phyloP scores from a whole-genome alignment of 192 early-diverging fungal genomes.

The Coemansia asiatica region DNA sequence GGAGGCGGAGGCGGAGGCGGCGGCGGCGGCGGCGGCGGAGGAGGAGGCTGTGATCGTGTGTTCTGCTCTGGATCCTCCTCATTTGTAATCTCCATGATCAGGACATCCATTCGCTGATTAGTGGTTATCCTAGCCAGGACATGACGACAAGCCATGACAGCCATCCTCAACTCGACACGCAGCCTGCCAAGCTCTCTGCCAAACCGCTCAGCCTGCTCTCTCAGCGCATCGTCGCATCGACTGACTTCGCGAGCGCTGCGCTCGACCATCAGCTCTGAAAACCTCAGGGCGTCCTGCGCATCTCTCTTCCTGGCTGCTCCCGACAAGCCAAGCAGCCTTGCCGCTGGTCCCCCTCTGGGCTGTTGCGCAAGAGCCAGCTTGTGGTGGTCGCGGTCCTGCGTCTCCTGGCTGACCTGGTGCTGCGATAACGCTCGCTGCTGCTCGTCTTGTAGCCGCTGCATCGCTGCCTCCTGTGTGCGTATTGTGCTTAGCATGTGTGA shows the following conservation, averaged over 20 bases:
- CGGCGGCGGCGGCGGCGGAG: not conserved
- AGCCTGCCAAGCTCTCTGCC: not conserved
- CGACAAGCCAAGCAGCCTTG: not conserved
- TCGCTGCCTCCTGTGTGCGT: not conserved
- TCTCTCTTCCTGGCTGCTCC: not conserved
- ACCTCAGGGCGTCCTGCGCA: constrained; percentile 1
- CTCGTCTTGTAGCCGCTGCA: not conserved
- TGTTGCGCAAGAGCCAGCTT: not conserved
- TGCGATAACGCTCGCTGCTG: not conserved
- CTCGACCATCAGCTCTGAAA: constrained; percentile 10
- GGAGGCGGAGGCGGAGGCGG: not conserved
- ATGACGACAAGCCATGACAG: not conserved
- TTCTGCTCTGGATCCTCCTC: not conserved
- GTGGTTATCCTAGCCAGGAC: not conserved
- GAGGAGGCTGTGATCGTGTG: not conserved
- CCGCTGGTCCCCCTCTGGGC: not conserved
- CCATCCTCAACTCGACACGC: not conserved
- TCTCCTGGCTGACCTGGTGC: not conserved
- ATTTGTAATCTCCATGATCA: no score
- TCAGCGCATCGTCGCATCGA: not conserved
- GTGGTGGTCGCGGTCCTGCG: not conserved
- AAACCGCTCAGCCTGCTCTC: not conserved
- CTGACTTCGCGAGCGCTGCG: not conserved
- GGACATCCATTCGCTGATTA: not conserved
- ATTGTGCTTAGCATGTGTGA: not conserved